phyloP scores from a whole-genome alignment of 225 moss, liverwort and hornwort genomes.

The Bryoerythrophyllum caledonicum region DNA sequence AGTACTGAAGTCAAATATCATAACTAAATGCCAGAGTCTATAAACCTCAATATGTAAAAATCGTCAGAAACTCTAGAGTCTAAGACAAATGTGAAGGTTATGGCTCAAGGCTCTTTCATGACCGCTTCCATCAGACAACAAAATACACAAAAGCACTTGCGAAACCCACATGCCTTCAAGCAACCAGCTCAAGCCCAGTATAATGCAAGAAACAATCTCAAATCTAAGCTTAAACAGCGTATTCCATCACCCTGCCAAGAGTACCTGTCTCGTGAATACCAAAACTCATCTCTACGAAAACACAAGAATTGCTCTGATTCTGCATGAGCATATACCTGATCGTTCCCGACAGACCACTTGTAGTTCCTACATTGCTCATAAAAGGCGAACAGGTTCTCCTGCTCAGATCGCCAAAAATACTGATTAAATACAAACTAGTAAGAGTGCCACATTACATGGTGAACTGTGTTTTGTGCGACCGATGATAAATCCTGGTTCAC shows the following conservation, averaged over 20 bases:
- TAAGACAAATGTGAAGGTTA: constrained; percentile 9
- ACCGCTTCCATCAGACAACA: constrained; percentile 14
- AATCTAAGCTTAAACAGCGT: constrained; percentile 11
- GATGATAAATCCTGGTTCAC: not conserved
- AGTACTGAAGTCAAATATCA: constrained; percentile 12
- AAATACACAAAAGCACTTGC: constrained; percentile 20
- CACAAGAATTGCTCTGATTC: constrained; percentile 11
- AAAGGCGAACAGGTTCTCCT: constrained; percentile 84
- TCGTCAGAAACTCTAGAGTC: not conserved
- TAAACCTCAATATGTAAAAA: not conserved
- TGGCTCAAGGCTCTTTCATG: not conserved
- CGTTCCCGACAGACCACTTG: constrained; percentile 84
- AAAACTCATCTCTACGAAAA: constrained; percentile 15
- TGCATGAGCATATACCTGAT: constrained; percentile 49
- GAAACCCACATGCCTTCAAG: constrained; percentile 10
- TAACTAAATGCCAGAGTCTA: constrained; percentile 8
- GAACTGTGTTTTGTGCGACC: not conserved
- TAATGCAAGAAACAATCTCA: not conserved
- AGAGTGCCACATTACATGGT: not conserved
- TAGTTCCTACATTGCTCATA: constrained; percentile 80
- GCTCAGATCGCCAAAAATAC: constrained; percentile 21
- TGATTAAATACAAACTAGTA: constrained; percentile 15
- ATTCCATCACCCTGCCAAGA: constrained; percentile 11
- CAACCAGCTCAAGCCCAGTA: constrained; percentile 7
- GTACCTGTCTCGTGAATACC: not conserved